Evolutionary conservation across 306 rosid species (phyloP).

Genomic region (Lathyrus tuberosus): DNA sequence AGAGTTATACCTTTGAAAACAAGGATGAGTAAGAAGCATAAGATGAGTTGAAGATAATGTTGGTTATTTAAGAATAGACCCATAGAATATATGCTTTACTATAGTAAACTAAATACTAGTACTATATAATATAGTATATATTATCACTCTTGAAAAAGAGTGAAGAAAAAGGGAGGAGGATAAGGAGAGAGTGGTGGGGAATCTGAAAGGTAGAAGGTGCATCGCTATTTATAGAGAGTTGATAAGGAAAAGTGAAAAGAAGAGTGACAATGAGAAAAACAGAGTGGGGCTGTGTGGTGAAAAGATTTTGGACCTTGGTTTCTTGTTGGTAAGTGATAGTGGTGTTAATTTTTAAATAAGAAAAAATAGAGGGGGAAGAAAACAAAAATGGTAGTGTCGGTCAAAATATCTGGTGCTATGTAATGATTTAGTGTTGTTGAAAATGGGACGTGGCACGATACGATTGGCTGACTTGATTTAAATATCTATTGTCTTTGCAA

Average conservation of each 20-base stretch:
- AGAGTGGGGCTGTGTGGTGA: background rate
- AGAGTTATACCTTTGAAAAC: slow-evolving; percentile 30
- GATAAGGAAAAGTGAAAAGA: background rate
- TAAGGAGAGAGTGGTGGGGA: slow-evolving; percentile 48
- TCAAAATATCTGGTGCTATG: background rate
- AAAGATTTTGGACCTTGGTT: background rate
- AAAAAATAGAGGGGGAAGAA: background rate
- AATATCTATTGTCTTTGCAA: background rate
- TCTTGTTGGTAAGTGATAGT: too few species aligned
- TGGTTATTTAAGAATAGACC: slow-evolving; percentile 21
- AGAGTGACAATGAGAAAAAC: background rate
- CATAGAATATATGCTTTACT: slow-evolving; percentile 42
- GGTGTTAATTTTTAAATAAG: too few species aligned
- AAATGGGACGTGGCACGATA: background rate
- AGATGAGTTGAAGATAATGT: slow-evolving; percentile 28
- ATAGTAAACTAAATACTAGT: background rate
- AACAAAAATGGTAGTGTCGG: background rate
- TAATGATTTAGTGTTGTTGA: slow-evolving; percentile 7
- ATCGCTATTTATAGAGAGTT: slow-evolving; percentile 43
- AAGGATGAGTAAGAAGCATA: slow-evolving; percentile 41
- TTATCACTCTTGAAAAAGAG: slow-evolving; percentile 48
- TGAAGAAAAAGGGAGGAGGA: slow-evolving; percentile 13
- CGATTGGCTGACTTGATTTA: slow-evolving; percentile 1
- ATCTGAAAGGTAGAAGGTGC: slow-evolving; percentile 30
- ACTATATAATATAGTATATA: background rate